phyloP scores from a whole-genome alignment of 225 moss, liverwort and hornwort genomes.

The Anthoceros angustus region DNA sequence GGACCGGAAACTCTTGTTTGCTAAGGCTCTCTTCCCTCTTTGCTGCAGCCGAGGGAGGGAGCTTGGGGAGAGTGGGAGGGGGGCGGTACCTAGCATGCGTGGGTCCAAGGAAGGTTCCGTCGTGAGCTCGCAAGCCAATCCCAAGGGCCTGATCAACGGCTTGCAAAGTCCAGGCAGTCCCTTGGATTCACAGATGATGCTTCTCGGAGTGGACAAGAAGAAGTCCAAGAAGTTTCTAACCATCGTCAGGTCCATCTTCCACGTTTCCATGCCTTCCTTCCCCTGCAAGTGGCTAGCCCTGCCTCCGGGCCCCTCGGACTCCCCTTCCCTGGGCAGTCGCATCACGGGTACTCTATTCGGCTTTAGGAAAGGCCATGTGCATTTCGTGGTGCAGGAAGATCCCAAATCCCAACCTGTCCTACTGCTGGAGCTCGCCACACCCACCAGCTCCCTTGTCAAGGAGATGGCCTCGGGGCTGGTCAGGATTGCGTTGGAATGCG shows the following conservation, averaged over 20 bases:
- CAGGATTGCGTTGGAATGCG: constrained; percentile 85
- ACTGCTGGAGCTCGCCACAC: constrained; percentile 69
- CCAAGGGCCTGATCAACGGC: background rate
- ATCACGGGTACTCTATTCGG: constrained; percentile 68
- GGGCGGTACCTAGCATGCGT: too few relatives aligned
- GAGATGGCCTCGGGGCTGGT: constrained; percentile 96
- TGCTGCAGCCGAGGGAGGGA: too few relatives aligned
- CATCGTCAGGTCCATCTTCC: constrained; percentile 2
- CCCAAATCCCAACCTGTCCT: constrained; percentile 60
- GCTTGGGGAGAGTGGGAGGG: too few relatives aligned
- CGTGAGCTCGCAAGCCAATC: background rate
- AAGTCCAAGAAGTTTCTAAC: background rate
- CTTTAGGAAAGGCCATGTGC: constrained; percentile 71
- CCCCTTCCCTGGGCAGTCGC: background rate
- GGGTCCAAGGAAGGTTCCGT: background rate
- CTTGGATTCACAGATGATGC: constrained; percentile 1
- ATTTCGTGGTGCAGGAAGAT: constrained; percentile 75
- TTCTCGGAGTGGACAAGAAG: background rate
- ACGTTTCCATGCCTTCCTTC: constrained; percentile 3
- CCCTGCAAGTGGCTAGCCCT: constrained; percentile 4
- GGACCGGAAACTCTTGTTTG: too few relatives aligned
- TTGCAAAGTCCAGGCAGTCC: background rate
- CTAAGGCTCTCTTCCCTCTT: too few relatives aligned
- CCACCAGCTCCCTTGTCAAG: constrained; percentile 60
- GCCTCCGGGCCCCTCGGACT: background rate